These are phyloP conservation scores for Pleurotus eryngii DNA, from an alignment of 768 basidiomycete genomes.

Conservation along the genomic window DNA sequence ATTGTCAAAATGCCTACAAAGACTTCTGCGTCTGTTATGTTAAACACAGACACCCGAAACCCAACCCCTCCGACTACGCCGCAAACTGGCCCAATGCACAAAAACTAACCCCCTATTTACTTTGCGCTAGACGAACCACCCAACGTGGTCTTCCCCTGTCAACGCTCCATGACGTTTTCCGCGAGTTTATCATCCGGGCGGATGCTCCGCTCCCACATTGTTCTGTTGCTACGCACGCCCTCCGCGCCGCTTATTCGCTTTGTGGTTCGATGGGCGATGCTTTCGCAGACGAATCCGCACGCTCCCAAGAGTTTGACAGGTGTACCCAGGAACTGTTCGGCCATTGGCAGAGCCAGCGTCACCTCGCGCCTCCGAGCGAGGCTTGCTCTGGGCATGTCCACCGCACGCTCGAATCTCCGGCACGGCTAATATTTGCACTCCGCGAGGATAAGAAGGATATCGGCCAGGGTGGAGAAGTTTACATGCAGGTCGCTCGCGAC, in stretches of 20 bases:
- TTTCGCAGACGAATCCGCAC: neutral
- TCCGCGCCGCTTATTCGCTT: neutral
- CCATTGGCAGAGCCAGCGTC: neutral
- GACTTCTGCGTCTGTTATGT: neutral
- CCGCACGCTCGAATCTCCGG: neutral
- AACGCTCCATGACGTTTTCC: constrained; percentile 1
- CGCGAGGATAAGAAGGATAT: neutral
- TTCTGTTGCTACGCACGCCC: neutral
- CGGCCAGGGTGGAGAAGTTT: neutral
- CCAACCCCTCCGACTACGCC: neutral
- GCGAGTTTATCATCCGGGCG: neutral
- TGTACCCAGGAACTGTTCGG: neutral
- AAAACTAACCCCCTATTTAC: neutral
- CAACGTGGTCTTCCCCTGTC: constrained; percentile 1
- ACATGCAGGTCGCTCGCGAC: constrained; percentile 1
- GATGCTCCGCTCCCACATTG: neutral
- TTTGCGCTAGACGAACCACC: neutral
- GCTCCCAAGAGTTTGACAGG: neutral
- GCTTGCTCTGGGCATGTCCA: neutral
- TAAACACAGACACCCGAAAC: neutral
- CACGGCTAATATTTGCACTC: neutral
- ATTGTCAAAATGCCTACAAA: neutral
- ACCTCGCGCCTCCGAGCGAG: neutral
- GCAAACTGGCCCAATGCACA: neutral
- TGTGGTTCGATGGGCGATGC: constrained; percentile 5